phyloP scores from a whole-genome alignment of 805 yeast genomes.

The Wickerhamomyces bisporus region DNA sequence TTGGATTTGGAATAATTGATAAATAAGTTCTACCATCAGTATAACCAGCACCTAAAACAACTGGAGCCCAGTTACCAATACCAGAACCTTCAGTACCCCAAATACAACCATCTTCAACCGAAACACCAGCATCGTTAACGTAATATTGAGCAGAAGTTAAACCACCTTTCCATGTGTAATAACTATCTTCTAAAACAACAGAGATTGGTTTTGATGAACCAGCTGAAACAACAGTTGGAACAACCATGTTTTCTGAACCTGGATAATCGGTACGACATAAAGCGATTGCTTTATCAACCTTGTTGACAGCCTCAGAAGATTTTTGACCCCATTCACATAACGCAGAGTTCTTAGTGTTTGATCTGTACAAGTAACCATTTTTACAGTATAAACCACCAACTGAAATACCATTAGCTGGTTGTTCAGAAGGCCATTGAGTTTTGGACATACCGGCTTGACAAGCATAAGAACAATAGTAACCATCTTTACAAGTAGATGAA shows the following conservation, averaged over 20 bases:
- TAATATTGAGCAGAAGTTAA: constrained; percentile 93
- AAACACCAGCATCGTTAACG: constrained; percentile 94
- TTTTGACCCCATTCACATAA: constrained; percentile 86
- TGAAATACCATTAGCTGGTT: constrained; percentile 85
- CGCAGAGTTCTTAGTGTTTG: constrained; percentile 58
- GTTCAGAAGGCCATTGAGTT: constrained; percentile 92
- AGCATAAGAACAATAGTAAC: constrained; percentile 94
- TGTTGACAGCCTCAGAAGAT: constrained; percentile 62
- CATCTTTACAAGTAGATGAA: constrained; percentile 75
- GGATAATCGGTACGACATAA: constrained; percentile 99
- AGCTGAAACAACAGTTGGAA: constrained; percentile 78
- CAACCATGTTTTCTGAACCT: constrained; percentile 97
- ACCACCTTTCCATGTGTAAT: constrained; percentile 79
- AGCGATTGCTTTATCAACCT: constrained; percentile 65
- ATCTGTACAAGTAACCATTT: constrained; percentile 74
- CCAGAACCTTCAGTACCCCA: constrained; percentile 84
- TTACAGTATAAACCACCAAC: constrained; percentile 89
- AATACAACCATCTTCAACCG: constrained; percentile 83
- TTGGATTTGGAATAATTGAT: constrained; percentile 93
- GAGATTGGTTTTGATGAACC: constrained; percentile 65
- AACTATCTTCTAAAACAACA: constrained; percentile 71
- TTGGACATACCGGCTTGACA: constrained; percentile 99
- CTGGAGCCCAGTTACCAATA: constrained; percentile 98
- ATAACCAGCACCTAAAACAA: constrained; percentile 90
- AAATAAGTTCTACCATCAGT: constrained; percentile 64